These are phyloP conservation scores for Comarum palustre DNA, from an alignment of 306 rosid genomes.

Conservation along the genomic window DNA sequence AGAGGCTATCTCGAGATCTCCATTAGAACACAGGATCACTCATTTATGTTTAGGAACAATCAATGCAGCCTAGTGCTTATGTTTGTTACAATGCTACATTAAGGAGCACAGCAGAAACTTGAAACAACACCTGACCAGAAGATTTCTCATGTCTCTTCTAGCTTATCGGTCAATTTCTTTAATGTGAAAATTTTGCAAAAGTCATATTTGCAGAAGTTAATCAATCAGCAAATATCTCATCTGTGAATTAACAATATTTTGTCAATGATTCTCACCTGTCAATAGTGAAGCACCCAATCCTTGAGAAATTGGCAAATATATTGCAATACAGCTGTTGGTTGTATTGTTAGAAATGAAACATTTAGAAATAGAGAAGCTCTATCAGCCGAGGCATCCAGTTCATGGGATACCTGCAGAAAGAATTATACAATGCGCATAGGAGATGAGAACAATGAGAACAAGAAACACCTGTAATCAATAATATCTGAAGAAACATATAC, in stretches of 20 bases:
- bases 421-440: background rate
- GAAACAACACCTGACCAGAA: background rate
- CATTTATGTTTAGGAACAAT: conserved; percentile 14
- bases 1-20: background rate
- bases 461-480: background rate
- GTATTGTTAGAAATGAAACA: background rate
- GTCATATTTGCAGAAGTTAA: background rate
- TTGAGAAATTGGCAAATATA: background rate
- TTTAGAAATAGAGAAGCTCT: background rate
- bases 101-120: conserved; percentile 13
- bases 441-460: background rate
- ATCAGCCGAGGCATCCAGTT: conserved; percentile 3
- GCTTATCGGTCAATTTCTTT: conserved; percentile 9
- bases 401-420: background rate
- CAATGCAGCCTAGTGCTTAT: background rate
- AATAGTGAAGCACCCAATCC: background rate
- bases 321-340: background rate
- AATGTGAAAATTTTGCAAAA: background rate
- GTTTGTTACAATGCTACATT: background rate
- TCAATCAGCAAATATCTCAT: background rate
- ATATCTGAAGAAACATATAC: background rate
- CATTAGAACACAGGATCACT: background rate
- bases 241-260: background rate
- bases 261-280: background rate
- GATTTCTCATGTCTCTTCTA: background rate